phyloP scores from a whole-genome alignment of 345 rosid genomes.

The Luvunga scandens region DNA sequence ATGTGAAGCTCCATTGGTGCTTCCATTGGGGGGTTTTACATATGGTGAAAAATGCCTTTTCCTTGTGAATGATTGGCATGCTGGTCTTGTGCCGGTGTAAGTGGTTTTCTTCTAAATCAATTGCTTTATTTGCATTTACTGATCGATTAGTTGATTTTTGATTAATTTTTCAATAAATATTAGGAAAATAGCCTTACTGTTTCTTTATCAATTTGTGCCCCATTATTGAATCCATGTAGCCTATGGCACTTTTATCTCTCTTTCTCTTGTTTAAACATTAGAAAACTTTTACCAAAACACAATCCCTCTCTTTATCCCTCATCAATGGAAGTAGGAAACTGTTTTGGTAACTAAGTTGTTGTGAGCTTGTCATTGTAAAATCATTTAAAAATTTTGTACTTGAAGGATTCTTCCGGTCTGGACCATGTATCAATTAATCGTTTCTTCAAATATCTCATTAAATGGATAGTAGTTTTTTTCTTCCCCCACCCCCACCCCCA shows the following conservation, averaged over 20 bases:
- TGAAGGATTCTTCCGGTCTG: not conserved
- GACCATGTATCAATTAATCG: not conserved
- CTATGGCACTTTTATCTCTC: not conserved
- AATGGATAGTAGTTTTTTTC: not conserved
- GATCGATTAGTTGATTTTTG: not conserved
- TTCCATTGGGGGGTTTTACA: constrained; percentile 88
- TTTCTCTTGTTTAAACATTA: not conserved
- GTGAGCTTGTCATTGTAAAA: not conserved
- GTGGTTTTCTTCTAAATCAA: constrained; percentile 8
- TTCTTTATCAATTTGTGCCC: not conserved
- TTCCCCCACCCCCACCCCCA: too few relatives aligned
- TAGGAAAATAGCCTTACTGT: not conserved
- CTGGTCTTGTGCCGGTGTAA: constrained; percentile 95
- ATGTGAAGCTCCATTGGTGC: constrained; percentile 93
- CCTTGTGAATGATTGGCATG: constrained; percentile 98
- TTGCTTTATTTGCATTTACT: constrained; percentile 1
- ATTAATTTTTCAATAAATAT: not conserved
- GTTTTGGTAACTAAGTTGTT: not conserved
- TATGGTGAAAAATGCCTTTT: constrained; percentile 92
- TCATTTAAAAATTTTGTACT: not conserved
- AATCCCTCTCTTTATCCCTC: not conserved
- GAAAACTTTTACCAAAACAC: not conserved
- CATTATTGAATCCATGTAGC: not conserved
- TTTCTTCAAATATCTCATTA: not conserved
- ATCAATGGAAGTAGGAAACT: not conserved